Percentiles rank a stretch among this genome's conserved stretches.
These are phyloP conservation scores for Vanderwaltozyma verrucispora DNA, from an alignment of 805 yeast species.

Conservation along the genomic window DNA sequence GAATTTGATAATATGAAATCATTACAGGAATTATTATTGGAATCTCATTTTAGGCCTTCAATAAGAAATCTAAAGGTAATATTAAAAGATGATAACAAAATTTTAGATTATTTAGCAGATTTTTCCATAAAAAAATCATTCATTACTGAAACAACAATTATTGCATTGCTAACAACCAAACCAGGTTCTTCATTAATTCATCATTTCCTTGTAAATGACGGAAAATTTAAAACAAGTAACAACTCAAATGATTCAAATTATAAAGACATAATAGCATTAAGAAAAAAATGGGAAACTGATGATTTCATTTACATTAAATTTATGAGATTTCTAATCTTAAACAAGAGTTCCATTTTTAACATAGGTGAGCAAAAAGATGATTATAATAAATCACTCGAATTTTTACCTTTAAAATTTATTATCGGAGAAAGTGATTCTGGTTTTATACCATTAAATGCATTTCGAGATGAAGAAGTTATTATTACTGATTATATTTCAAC, in stretches of 20 bases:
- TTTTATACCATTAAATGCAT: background rate
- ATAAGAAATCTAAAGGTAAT: conserved; percentile 1
- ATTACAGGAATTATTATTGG: background rate
- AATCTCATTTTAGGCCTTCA: conserved; percentile 4
- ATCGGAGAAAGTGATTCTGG: conserved; percentile 3
- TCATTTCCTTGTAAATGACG: conserved; percentile 1
- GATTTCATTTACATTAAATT: conserved; percentile 5
- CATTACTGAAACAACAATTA: conserved; percentile 8
- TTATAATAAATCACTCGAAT: no score
- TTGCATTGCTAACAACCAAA: conserved; percentile 17
- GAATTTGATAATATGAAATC: background rate
- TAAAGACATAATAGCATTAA: conserved; percentile 1
- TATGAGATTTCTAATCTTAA: conserved; percentile 8
- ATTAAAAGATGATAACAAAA: background rate
- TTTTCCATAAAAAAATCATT: conserved; percentile 1
- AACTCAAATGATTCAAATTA: conserved; percentile 1
- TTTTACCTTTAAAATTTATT: conserved; percentile 7
- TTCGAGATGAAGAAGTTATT: conserved; percentile 8
- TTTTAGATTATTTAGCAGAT: conserved; percentile 1
- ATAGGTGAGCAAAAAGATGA: no score
- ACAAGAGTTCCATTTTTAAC: no score
- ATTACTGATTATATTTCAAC: conserved; percentile 11
- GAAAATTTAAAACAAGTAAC: background rate
- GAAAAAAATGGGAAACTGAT: background rate
- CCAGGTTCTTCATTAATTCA: conserved; percentile 16